These are phyloP conservation scores for Aspergillus leporis DNA, from an alignment of 495 filamentous ascomycete genomes.

Conservation along the genomic window DNA sequence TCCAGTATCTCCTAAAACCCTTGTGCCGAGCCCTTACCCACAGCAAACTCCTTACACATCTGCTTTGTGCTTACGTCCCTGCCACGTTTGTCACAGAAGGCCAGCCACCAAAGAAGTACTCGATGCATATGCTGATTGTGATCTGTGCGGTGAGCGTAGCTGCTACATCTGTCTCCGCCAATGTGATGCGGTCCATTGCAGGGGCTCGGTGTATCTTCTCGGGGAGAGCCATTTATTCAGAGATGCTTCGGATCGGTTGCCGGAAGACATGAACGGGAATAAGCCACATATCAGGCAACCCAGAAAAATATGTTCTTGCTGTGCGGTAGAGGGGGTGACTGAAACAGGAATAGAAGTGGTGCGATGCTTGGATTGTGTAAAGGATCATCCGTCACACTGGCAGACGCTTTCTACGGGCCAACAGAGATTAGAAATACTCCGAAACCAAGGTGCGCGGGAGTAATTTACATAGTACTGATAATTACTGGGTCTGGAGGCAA, in stretches of 20 bases:
- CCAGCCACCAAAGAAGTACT: slow-evolving; percentile 49
- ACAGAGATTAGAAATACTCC: not conserved
- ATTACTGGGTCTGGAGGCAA: not conserved
- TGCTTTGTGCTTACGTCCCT: slow-evolving; percentile 41
- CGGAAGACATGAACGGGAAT: slow-evolving; percentile 9
- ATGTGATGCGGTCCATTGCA: slow-evolving; percentile 40
- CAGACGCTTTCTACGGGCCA: not conserved
- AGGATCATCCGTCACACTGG: slow-evolving; percentile 11
- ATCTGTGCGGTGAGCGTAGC: slow-evolving; percentile 46
- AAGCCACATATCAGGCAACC: slow-evolving; percentile 5
- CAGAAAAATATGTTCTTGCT: slow-evolving; percentile 42
- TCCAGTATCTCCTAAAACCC: slow-evolving; percentile 38
- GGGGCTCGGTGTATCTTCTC: slow-evolving; percentile 6
- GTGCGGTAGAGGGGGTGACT: slow-evolving; percentile 45
- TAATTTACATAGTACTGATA: no score
- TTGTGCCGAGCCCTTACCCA: slow-evolving; percentile 26
- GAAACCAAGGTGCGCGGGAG: not conserved
- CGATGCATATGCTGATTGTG: slow-evolving; percentile 52
- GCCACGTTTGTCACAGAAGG: slow-evolving; percentile 52
- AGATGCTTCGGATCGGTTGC: slow-evolving; percentile 5
- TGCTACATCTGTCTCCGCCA: slow-evolving; percentile 56
- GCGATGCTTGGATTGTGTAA: slow-evolving; percentile 42
- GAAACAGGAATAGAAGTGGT: slow-evolving; percentile 41
- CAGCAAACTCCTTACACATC: slow-evolving; percentile 26
- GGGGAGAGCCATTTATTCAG: slow-evolving; percentile 1